Evolutionary conservation across 108 stramenopile species (phyloP), one percentile per base, ranked within the genome.

Genomic region (Craspedostauros australis): DNA sequence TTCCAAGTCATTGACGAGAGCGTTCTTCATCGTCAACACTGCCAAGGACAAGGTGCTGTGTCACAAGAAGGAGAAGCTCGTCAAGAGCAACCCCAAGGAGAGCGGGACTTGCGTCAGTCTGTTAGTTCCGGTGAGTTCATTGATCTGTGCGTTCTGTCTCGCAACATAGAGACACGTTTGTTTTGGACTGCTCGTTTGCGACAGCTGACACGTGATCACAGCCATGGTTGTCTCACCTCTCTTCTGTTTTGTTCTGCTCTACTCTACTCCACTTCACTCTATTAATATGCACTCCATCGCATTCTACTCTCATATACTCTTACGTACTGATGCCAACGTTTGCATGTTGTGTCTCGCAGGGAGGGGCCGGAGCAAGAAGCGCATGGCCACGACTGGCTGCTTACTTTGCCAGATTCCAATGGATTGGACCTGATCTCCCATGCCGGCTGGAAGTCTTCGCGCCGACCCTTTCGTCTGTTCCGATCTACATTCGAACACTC

Each of bases 381-480:
- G 82, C 80, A 23, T 92, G 90, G 90, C 75, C 76, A 11, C 57
- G 90, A 37, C 82, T 92, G 19, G 79, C 69, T 24, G 82, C 75
- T 40, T 92, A 92, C 51, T 82, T 92, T 65, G 70, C 76, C 5
- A 42, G 86, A 20, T 88, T 86, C 63, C 84, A 82, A 50, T 72
- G 88, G 18, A 77, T n/a, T n/a, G n/a, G 73, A 53, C 41, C 70
- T 14, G 32, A 64, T 14, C 62, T 92, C 8, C 40, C 66, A 2
- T 88, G 83, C 48, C 75, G 82, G 42, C 54, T 92, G 6, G 84
- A 92, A 59, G 84, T 92, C 8, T 40, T 78, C 40, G 90, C 90
- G 5, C 86, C 86, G 27, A 68, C 75, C 0, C 52, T 92, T 23
- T 74, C 69, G 8, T 52, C 26, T 14, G 37, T 66, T 16, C 90